These are phyloP conservation scores for Adiantum capillusveneris DNA, from an alignment of 75 land plant species.

Conservation along the genomic window DNA sequence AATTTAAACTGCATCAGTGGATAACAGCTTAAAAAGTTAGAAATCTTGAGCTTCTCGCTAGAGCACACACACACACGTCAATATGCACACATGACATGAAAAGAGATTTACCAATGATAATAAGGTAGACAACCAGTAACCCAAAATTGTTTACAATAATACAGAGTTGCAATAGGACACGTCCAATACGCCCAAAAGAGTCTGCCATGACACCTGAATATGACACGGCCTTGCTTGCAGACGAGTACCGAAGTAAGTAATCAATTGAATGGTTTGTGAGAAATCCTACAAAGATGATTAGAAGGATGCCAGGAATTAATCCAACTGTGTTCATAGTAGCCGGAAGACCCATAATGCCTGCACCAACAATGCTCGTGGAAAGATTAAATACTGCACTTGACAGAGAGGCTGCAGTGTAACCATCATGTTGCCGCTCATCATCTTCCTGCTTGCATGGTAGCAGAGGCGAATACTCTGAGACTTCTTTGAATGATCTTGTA, in stretches of 20 bases:
- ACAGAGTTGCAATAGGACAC: conserved; percentile 47
- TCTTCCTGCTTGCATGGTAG: conserved; percentile 44
- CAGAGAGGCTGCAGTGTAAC: conserved; percentile 53
- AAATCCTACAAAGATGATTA: conserved; percentile 55
- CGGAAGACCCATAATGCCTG: conserved; percentile 91
- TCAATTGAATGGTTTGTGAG: conserved; percentile 69
- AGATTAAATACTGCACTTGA: conserved; percentile 85
- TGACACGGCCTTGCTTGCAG: conserved; percentile 37
- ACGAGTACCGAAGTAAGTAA: conserved; percentile 51
- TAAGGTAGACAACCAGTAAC: conserved; percentile 79
- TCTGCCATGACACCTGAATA: conserved; percentile 82
- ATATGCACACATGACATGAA: no score
- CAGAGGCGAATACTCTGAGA: conserved; percentile 22
- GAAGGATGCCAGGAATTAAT: conserved; percentile 38
- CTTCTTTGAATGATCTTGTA: no score
- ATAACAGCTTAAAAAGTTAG: no score
- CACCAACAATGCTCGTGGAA: conserved; percentile 82
- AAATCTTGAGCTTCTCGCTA: no score
- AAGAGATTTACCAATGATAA: conserved; percentile 71
- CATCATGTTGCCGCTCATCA: conserved; percentile 23
- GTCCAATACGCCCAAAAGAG: conserved; percentile 63
- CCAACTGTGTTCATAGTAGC: conserved; percentile 79
- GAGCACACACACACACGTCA: no score
- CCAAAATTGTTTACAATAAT: conserved; percentile 77
- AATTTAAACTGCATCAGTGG: background rate